phyloP scores from a whole-genome alignment of 495 filamentous ascomycete genomes.

The Aspergillus affinis region DNA sequence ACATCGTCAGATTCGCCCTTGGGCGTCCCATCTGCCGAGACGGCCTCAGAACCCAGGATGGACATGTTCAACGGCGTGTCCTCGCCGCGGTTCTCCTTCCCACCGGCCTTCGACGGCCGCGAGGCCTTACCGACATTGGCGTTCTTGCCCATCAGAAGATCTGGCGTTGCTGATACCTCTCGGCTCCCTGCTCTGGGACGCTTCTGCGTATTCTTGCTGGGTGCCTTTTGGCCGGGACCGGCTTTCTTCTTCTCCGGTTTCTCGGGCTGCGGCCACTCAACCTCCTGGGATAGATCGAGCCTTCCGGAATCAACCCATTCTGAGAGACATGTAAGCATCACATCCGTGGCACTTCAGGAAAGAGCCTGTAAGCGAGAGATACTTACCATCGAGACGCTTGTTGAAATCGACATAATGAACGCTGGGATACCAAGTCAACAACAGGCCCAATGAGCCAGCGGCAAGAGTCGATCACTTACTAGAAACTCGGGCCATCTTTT shows the following conservation, averaged over 20 bases:
- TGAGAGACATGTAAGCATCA: slow-evolving; percentile 27
- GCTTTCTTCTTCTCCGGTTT: slow-evolving; percentile 68
- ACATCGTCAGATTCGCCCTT: slow-evolving; percentile 59
- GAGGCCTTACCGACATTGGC: slow-evolving; percentile 45
- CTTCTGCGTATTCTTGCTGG: slow-evolving; percentile 53
- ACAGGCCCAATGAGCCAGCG: neutral
- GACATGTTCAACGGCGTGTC: slow-evolving; percentile 39
- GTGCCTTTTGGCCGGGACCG: slow-evolving; percentile 42
- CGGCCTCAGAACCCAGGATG: slow-evolving; percentile 47
- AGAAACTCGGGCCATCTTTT: slow-evolving; percentile 81
- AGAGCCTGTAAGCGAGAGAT: neutral
- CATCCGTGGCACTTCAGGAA: neutral
- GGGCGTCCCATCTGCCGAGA: slow-evolving; percentile 53
- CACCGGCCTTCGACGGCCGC: slow-evolving; percentile 57
- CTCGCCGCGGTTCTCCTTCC: slow-evolving; percentile 59
- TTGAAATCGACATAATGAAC: slow-evolving; percentile 99
- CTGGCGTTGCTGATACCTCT: slow-evolving; percentile 59
- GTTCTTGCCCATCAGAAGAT: slow-evolving; percentile 52
- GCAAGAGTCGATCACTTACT: slow-evolving; percentile 43
- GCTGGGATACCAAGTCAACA: slow-evolving; percentile 36
- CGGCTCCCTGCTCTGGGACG: slow-evolving; percentile 53
- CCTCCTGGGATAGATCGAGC: slow-evolving; percentile 76
- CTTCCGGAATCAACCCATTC: slow-evolving; percentile 86
- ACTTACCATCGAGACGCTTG: slow-evolving; percentile 82
- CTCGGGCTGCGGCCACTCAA: slow-evolving; percentile 76